phyloP scores from a whole-genome alignment of 140 eudicot genomes.

The Cichorium intybus region DNA sequence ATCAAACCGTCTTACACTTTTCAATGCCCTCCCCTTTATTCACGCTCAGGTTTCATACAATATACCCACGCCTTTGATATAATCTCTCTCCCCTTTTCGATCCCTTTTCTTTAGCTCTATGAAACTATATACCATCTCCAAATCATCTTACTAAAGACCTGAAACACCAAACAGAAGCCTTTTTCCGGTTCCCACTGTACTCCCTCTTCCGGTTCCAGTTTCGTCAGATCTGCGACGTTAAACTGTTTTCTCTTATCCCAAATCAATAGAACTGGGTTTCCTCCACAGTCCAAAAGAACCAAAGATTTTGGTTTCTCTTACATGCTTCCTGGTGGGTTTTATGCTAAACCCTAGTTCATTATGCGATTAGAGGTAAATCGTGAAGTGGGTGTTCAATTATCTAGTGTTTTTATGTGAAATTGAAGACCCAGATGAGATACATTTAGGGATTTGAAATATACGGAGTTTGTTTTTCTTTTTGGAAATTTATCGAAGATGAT shows the following conservation, averaged over 20 bases:
- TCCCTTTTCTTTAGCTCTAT: constrained; percentile 2
- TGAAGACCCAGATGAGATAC: constrained; percentile 18
- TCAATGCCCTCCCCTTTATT: neutral
- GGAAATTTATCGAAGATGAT: constrained; percentile 49
- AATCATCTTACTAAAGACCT: neutral
- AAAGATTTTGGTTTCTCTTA: neutral
- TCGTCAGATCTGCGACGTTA: constrained; percentile 9
- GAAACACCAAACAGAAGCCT: neutral
- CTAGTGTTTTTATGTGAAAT: neutral
- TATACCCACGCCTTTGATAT: neutral
- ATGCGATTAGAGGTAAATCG: neutral
- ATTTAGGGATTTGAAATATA: neutral
- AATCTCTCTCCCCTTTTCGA: constrained; percentile 10
- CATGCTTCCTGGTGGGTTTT: constrained; percentile 2
- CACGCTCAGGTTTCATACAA: constrained; percentile 7
- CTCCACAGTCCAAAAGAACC: neutral
- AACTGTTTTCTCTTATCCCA: neutral
- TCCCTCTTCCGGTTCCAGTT: neutral
- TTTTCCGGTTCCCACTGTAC: neutral
- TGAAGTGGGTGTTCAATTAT: constrained; percentile 27
- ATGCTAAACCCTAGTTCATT: constrained; percentile 19
- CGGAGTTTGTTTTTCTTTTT: neutral
- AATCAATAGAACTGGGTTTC: neutral
- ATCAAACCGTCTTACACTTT: neutral
- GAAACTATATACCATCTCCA: constrained; percentile 10